These are phyloP conservation scores for Arthromyces matolae DNA, from an alignment of 768 basidiomycete genomes.

Conservation along the genomic window DNA sequence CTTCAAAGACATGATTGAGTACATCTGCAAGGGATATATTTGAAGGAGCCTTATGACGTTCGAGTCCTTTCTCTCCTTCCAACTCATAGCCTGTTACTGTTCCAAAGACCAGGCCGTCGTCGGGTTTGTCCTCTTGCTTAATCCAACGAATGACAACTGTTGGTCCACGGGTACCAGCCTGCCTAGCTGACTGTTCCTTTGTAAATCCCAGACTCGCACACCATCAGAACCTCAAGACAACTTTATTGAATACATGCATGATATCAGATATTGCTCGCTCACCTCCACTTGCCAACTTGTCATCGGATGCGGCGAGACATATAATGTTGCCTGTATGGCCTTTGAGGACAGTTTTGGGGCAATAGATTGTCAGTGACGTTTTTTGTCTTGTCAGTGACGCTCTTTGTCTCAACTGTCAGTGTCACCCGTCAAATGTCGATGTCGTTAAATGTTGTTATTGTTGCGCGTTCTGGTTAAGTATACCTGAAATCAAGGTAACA, in stretches of 20 bases:
- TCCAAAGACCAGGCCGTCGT: slow-evolving; percentile 8
- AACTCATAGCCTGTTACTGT: slow-evolving; percentile 5
- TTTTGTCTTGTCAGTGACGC: no score
- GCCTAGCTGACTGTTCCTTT: background rate
- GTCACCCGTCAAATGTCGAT: no score
- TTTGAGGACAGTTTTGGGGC: no score
- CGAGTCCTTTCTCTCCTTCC: no score
- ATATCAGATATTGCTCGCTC: background rate
- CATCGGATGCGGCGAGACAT: background rate
- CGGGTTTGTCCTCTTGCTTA: slow-evolving; percentile 3
- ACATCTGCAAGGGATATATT: background rate
- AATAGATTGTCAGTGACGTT: no score
- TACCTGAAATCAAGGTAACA: no score
- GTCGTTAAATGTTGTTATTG: no score
- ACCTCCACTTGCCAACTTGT: background rate
- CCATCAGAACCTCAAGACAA: background rate
- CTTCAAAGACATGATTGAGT: background rate
- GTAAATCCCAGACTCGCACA: slow-evolving; percentile 1
- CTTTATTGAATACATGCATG: background rate
- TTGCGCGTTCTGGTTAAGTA: no score
- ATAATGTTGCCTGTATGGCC: background rate
- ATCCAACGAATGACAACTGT: slow-evolving; percentile 5
- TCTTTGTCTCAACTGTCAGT: no score
- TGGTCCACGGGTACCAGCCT: slow-evolving; percentile 3
- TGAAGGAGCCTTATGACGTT: no score